These are phyloP conservation scores for Pezicula radicicola DNA, from an alignment of 2,329 filamentous ascomycete genomes.

Conservation along the genomic window DNA sequence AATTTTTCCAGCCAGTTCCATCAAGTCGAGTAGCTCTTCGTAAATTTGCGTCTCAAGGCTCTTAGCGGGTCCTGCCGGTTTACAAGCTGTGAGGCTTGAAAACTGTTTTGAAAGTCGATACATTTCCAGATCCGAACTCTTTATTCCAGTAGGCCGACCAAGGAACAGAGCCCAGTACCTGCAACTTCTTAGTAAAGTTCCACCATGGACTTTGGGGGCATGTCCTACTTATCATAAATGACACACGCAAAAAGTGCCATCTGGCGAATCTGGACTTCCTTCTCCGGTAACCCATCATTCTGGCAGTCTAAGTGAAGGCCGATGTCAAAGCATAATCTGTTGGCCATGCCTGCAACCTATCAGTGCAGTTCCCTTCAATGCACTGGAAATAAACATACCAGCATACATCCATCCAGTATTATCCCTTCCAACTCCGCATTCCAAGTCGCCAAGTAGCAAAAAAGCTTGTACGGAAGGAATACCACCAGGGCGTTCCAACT, in stretches of 20 bases:
- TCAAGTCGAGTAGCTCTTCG: conserved; percentile 50
- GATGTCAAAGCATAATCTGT: conserved; percentile 43
- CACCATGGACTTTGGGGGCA: background rate
- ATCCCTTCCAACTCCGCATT: conserved; percentile 51
- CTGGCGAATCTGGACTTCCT: conserved; percentile 45
- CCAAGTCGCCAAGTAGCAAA: conserved; percentile 48
- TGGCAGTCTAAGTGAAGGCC: conserved; percentile 46
- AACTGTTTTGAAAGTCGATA: conserved; percentile 44
- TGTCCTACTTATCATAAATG: conserved; percentile 44
- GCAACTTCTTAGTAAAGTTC: background rate
- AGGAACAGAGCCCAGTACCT: conserved; percentile 50
- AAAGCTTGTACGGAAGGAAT: conserved; percentile 51
- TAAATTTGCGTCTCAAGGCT: conserved; percentile 40
- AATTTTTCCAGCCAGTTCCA: conserved; percentile 51
- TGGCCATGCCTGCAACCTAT: conserved; percentile 32
- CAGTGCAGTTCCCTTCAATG: background rate
- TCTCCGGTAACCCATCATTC: conserved; percentile 38
- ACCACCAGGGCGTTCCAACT: conserved; percentile 48
- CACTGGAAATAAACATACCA: conserved; percentile 32
- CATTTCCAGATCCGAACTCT: conserved; percentile 46
- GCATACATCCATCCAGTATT: conserved; percentile 54
- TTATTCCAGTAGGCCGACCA: conserved; percentile 51
- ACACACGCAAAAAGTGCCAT: conserved; percentile 50
- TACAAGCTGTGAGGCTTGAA: conserved; percentile 37
- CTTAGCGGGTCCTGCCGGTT: conserved; percentile 29